These are phyloP conservation scores for Globisporangium barbulae DNA, from an alignment of 352 stramenopile species.

Conservation along the genomic window DNA sequence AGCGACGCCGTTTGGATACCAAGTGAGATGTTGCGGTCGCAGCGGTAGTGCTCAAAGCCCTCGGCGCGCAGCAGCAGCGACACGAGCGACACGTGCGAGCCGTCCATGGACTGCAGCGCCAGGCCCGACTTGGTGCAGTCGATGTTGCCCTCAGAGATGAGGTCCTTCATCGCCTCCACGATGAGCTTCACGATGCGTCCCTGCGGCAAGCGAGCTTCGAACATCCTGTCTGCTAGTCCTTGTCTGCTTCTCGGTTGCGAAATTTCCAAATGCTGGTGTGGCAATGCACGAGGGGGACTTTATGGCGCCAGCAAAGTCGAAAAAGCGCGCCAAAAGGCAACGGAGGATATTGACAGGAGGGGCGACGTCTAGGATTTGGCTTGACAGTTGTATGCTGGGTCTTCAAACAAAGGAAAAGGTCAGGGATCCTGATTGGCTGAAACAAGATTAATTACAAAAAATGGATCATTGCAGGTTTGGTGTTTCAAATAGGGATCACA, in stretches of 20 bases:
- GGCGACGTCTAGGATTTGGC: constrained; percentile 19
- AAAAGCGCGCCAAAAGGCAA: constrained; percentile 34
- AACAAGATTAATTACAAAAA: neutral
- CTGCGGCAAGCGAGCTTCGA: constrained; percentile 96
- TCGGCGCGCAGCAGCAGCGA: constrained; percentile 91
- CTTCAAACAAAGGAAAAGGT: constrained; percentile 1
- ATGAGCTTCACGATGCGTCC: constrained; percentile 98
- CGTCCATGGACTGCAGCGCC: constrained; percentile 98
- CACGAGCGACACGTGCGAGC: constrained; percentile 98
- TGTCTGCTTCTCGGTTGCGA: constrained; percentile 12
- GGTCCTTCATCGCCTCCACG: constrained; percentile 99
- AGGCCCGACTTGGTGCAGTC: constrained; percentile 94
- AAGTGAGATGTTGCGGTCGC: constrained; percentile 96
- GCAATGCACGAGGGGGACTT: neutral
- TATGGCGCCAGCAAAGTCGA: constrained; percentile 12
- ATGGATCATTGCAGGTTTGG: no score
- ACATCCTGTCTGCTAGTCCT: constrained; percentile 86
- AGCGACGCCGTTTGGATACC: constrained; percentile 97
- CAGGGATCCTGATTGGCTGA: constrained; percentile 14
- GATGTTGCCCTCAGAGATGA: constrained; percentile 98
- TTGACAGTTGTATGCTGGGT: constrained; percentile 4
- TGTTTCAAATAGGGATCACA: no score
- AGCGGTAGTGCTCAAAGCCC: constrained; percentile 98
- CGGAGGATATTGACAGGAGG: constrained; percentile 6
- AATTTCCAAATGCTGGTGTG: constrained; percentile 42